phyloP scores from a whole-genome alignment of 768 basidiomycete genomes.

The Cystobasidiopsis lactophilus region DNA sequence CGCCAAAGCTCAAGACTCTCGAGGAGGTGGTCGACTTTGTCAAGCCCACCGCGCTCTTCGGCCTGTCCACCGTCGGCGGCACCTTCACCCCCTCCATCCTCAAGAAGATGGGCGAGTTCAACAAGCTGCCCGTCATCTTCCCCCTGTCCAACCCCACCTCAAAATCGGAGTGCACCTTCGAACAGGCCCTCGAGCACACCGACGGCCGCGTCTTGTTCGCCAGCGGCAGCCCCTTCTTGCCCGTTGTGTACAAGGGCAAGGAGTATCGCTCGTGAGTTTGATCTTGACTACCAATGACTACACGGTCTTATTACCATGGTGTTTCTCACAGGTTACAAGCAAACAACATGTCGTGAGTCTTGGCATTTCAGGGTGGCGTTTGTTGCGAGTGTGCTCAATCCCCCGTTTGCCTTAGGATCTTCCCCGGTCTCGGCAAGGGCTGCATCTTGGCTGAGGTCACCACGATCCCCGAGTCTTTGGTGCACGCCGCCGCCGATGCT shows the following conservation, averaged over 20 bases:
- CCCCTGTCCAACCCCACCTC: conserved; percentile 59
- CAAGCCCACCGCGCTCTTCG: conserved; percentile 69
- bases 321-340: no score
- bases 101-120: conserved; percentile 51
- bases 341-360: conserved; percentile 67
- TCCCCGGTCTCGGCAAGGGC: conserved; percentile 34
- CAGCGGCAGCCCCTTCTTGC: conserved; percentile 64
- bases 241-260: conserved; percentile 35
- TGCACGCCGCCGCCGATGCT: conserved; percentile 65
- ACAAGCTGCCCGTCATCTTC: conserved; percentile 71
- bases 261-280: no score
- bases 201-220: conserved; percentile 49
- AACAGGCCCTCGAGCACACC: conserved; percentile 49
- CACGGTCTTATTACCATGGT: no score
- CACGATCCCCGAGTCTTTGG: conserved; percentile 61
- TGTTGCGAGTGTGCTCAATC: conserved; percentile 19
- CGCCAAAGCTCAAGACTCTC: conserved; percentile 50
- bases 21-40: conserved; percentile 51
- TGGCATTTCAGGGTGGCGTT: conserved; percentile 33
- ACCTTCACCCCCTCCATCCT: conserved; percentile 56
- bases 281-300: no score
- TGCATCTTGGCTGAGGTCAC: conserved; percentile 47
- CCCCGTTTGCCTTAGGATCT: conserved; percentile 20
- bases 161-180: conserved; percentile 57
- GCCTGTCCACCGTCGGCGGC: conserved; percentile 63